phyloP scores from a whole-genome alignment of 108 stramenopile genomes.

The Asterionellopsis glacialis region DNA sequence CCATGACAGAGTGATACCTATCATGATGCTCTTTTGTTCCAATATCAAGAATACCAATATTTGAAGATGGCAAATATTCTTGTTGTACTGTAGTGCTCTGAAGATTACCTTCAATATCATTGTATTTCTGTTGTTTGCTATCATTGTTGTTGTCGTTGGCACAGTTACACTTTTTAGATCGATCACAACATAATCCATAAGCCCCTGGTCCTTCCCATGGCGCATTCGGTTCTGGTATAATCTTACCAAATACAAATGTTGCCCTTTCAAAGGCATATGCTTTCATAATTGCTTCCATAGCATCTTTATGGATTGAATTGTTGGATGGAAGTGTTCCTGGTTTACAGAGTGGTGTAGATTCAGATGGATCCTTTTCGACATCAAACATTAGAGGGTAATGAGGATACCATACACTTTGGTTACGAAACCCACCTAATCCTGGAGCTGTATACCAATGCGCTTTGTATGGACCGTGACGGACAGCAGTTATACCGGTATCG shows the following conservation, averaged over 20 bases:
- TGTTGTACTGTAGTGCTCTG: too few relatives aligned
- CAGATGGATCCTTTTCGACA: slow-evolving; percentile 37
- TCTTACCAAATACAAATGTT: slow-evolving; percentile 28
- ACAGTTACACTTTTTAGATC: slow-evolving; percentile 28
- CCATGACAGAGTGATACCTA: slow-evolving; percentile 24
- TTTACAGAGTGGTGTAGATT: slow-evolving; percentile 23
- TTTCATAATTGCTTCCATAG: slow-evolving; percentile 17
- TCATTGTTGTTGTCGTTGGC: background rate
- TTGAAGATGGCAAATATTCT: too few relatives aligned
- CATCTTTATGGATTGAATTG: slow-evolving; percentile 12
- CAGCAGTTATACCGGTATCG: slow-evolving; percentile 23
- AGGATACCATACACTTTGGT: slow-evolving; percentile 5
- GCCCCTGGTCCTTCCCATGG: slow-evolving; percentile 26
- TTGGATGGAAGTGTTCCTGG: slow-evolving; percentile 14
- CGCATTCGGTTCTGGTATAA: slow-evolving; percentile 21
- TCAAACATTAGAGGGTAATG: slow-evolving; percentile 38
- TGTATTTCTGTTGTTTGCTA: too few relatives aligned
- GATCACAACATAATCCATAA: slow-evolving; percentile 43
- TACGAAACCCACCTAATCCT: slow-evolving; percentile 18
- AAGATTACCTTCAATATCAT: too few relatives aligned
- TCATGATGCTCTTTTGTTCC: slow-evolving; percentile 28
- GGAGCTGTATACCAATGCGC: slow-evolving; percentile 41
- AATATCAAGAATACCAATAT: slow-evolving; percentile 25
- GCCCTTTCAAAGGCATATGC: slow-evolving; percentile 37
- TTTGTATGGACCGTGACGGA: slow-evolving; percentile 40